These are phyloP conservation scores for Alternaria viburni DNA, from an alignment of 2,329 filamentous ascomycete species.

Conservation along the genomic window DNA sequence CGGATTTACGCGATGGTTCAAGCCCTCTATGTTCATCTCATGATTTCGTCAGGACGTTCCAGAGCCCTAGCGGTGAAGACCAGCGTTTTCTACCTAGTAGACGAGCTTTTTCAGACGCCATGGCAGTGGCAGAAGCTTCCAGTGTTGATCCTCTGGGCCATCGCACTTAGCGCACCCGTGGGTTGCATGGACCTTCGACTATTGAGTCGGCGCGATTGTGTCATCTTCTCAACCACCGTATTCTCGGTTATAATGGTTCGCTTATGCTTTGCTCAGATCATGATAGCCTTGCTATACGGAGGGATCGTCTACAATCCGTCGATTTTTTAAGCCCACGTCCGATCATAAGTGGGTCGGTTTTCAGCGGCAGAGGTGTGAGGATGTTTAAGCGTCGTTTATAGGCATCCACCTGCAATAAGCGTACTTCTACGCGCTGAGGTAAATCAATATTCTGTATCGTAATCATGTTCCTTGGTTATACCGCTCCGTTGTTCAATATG, in stretches of 20 bases:
- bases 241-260: neutral
- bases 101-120: neutral
- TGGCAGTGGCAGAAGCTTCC: neutral
- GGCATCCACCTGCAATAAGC: neutral
- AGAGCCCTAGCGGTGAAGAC: neutral
- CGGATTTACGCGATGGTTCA: neutral
- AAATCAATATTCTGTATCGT: neutral
- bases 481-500: neutral
- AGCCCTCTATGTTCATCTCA: neutral
- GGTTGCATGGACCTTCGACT: neutral
- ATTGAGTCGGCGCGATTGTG: neutral
- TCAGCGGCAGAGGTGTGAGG: neutral
- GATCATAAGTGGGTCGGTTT: neutral
- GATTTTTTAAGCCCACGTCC: neutral
- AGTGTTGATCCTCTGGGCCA: neutral
- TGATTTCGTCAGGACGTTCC: neutral
- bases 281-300: neutral
- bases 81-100: neutral
- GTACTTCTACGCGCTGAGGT: neutral
- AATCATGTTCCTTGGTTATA: neutral
- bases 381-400: neutral
- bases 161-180: neutral
- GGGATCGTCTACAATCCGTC: neutral
- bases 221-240: neutral
- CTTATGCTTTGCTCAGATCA: neutral